These are phyloP conservation scores for Alternaria gansuensis DNA, from an alignment of 2,329 filamentous ascomycete genomes.

Conservation along the genomic window DNA sequence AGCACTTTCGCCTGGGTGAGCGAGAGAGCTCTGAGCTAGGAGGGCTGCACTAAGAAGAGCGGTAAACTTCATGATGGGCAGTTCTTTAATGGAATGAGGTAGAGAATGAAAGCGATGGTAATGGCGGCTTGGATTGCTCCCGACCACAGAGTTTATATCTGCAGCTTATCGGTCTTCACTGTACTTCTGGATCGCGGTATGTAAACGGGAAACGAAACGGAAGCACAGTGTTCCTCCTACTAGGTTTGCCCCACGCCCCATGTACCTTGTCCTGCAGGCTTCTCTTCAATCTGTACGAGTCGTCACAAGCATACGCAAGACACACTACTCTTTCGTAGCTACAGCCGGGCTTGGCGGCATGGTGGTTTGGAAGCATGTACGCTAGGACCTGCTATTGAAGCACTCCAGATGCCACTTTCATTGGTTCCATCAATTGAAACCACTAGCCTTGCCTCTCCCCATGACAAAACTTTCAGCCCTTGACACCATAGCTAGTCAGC, in stretches of 20 bases:
- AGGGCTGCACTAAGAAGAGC: constrained; percentile 39
- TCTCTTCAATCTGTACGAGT: constrained; percentile 7
- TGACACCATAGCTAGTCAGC: background rate
- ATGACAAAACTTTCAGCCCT: background rate
- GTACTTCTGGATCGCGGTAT: background rate
- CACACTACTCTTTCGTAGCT: constrained; percentile 9
- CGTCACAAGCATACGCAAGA: constrained; percentile 28
- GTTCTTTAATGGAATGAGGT: background rate
- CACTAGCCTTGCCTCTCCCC: background rate
- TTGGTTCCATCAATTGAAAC: background rate
- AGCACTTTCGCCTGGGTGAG: constrained; percentile 52
- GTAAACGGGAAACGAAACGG: background rate
- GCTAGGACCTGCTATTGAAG: background rate
- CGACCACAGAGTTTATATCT: constrained; percentile 10
- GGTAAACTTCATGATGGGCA: constrained; percentile 36
- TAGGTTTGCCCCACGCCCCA: background rate
- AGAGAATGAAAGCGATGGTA: constrained; percentile 3
- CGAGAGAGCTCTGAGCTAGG: constrained; percentile 39
- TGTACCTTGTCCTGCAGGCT: constrained; percentile 1
- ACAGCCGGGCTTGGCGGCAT: constrained; percentile 14
- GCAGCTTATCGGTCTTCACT: background rate
- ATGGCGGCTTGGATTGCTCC: background rate
- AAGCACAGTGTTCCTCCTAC: background rate
- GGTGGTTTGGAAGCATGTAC: background rate
- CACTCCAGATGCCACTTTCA: background rate